These are phyloP conservation scores for Stereum hirsutum DNA, from an alignment of 1,284 basidiomycete genomes.

Conservation along the genomic window DNA sequence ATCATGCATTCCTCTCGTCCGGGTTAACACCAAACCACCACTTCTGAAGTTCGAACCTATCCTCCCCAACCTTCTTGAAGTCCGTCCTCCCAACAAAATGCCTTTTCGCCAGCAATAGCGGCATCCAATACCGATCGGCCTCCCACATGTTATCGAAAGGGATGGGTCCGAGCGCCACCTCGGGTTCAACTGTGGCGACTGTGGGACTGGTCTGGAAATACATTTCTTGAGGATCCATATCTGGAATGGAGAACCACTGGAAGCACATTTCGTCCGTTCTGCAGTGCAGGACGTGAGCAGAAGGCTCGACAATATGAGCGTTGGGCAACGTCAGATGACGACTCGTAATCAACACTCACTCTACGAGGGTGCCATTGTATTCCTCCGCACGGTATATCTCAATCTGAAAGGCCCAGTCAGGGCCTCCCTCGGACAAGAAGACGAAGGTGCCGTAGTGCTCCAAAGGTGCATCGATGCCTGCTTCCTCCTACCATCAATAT, in stretches of 20 bases:
- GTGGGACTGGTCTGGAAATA: conserved; percentile 1
- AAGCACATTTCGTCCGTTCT: conserved; percentile 68
- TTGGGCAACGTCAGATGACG: background rate
- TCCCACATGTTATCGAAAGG: conserved; percentile 58
- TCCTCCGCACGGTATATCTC: conserved; percentile 52
- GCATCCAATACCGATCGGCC: conserved; percentile 54
- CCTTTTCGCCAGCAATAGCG: conserved; percentile 36
- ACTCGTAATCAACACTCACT: too few relatives aligned
- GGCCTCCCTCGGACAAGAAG: conserved; percentile 38
- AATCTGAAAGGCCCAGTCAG: conserved; percentile 54
- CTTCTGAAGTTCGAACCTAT: conserved; percentile 28
- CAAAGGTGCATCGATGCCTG: conserved; percentile 56
- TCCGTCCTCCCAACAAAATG: conserved; percentile 51
- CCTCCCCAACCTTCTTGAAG: conserved; percentile 25
- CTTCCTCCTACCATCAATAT: conserved; percentile 54
- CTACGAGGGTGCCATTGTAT: conserved; percentile 43
- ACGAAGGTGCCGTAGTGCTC: conserved; percentile 50
- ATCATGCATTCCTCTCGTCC: too few relatives aligned
- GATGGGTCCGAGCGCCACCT: conserved; percentile 22
- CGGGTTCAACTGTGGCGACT: conserved; percentile 2
- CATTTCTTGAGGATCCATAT: conserved; percentile 1
- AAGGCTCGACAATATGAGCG: background rate
- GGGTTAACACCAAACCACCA: conserved; percentile 44
- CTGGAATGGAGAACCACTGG: conserved; percentile 44
- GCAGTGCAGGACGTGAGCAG: too few relatives aligned